phyloP scores from a whole-genome alignment of 768 basidiomycete species.

The Naganishia onofrii region DNA sequence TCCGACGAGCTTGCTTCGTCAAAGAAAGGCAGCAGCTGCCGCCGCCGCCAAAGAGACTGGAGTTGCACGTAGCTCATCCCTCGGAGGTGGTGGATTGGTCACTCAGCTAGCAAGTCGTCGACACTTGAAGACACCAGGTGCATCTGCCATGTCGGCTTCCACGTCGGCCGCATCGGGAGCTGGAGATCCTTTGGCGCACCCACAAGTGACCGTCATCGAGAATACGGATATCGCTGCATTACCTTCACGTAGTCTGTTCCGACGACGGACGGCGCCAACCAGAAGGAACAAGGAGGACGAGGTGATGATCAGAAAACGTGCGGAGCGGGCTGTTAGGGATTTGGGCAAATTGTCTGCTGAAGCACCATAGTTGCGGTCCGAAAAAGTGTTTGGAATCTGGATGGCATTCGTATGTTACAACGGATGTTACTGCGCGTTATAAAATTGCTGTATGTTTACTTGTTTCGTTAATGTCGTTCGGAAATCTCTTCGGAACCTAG shows the following conservation, averaged over 20 bases:
- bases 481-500: background rate
- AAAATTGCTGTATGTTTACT: background rate
- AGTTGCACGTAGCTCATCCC: slow-evolving; percentile 5
- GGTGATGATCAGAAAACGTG: slow-evolving; percentile 20
- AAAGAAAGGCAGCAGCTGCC: background rate
- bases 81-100: background rate
- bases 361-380: background rate
- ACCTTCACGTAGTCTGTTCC: slow-evolving; percentile 10
- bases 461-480: background rate
- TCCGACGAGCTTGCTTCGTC: slow-evolving; percentile 19
- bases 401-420: background rate
- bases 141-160: background rate
- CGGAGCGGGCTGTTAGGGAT: slow-evolving; percentile 22
- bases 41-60: background rate
- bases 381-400: background rate
- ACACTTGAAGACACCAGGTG: slow-evolving; percentile 4
- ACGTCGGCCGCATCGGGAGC: background rate
- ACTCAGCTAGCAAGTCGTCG: background rate
- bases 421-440: background rate
- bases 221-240: slow-evolving; percentile 28
- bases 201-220: slow-evolving; percentile 25
- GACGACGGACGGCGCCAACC: slow-evolving; percentile 31
- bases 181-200: background rate
- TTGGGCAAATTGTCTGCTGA: slow-evolving; percentile 22
- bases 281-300: slow-evolving; percentile 29